A percentile compares a stretch with the other conserved stretches of the same genome.
phyloP scores from a whole-genome alignment of 306 rosid genomes.

The Cucumis hystrix region DNA sequence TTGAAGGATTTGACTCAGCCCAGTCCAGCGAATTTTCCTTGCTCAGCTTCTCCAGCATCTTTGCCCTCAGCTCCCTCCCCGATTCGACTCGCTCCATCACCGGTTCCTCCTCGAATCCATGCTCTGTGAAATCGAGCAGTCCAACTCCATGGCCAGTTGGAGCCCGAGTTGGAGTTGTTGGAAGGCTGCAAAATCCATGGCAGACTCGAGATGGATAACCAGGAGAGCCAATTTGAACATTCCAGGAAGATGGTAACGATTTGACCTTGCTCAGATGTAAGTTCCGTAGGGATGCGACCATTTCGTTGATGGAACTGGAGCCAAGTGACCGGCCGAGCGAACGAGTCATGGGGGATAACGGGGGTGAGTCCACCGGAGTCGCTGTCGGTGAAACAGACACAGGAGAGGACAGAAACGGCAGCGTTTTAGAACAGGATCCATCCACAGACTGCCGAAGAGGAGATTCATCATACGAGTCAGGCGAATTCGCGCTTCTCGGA shows the following conservation, averaged over 20 bases:
- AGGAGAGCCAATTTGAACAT: conserved; percentile 33
- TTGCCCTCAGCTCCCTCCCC: conserved; percentile 58
- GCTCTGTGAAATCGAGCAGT: conserved; percentile 37
- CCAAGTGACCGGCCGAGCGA: conserved; percentile 46
- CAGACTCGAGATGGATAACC: conserved; percentile 58
- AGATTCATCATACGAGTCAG: conserved; percentile 63
- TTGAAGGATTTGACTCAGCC: conserved; percentile 10
- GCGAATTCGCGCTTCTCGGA: conserved; percentile 31
- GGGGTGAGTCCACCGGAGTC: conserved; percentile 55
- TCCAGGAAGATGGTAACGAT: conserved; percentile 42
- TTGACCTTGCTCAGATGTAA: conserved; percentile 61
- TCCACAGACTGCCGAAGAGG: conserved; percentile 40
- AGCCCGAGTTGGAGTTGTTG: conserved; percentile 51
- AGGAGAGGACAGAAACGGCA: conserved; percentile 40
- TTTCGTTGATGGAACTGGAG: conserved; percentile 38
- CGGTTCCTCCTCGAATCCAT: conserved; percentile 52
- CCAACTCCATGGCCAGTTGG: conserved; percentile 27
- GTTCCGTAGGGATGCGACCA: conserved; percentile 53
- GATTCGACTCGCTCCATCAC: conserved; percentile 92
- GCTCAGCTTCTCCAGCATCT: conserved; percentile 77
- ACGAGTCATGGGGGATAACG: conserved; percentile 50
- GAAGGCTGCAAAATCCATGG: conserved; percentile 65
- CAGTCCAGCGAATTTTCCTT: conserved; percentile 52
- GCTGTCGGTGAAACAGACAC: conserved; percentile 35
- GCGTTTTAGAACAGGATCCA: conserved; percentile 12